Evolutionary conservation across 2,329 filamentous ascomycete genomes (phyloP).

Genomic region (Fusarium neocosmosporiellum): DNA sequence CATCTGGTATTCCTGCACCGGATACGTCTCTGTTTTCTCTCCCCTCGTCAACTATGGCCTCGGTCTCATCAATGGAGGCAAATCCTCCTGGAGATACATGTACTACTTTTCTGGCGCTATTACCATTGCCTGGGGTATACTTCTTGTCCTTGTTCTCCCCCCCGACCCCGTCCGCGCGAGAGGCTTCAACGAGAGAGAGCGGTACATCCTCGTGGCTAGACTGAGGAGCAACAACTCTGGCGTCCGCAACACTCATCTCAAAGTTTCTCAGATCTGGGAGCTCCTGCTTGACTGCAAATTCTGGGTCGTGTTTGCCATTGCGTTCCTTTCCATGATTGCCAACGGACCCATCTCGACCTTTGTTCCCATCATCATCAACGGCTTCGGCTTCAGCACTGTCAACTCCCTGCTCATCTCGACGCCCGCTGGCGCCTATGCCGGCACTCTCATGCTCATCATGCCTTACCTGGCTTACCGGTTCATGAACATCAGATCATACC

Average conservation of each 20-base stretch:
- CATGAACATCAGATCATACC: constrained; percentile 48
- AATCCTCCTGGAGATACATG: constrained; percentile 47
- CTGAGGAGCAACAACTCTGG: constrained; percentile 51
- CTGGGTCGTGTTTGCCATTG: constrained; percentile 54
- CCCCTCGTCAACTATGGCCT: constrained; percentile 61
- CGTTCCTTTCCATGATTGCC: constrained; percentile 53
- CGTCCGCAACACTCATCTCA: constrained; percentile 57
- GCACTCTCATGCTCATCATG: constrained; percentile 52
- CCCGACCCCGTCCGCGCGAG: constrained; percentile 53
- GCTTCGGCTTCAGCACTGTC: constrained; percentile 56
- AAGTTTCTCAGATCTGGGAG: constrained; percentile 55
- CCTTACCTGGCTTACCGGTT: constrained; percentile 55
- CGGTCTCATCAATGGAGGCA: constrained; percentile 53
- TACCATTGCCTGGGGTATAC: constrained; percentile 54
- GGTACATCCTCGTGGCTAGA: constrained; percentile 43
- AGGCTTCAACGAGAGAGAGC: constrained; percentile 41
- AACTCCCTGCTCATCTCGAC: constrained; percentile 54
- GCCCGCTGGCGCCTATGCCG: constrained; percentile 49
- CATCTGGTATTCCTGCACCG: constrained; percentile 56
- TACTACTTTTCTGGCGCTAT: constrained; percentile 47
- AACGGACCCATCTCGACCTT: constrained; percentile 59
- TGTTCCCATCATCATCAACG: constrained; percentile 57
- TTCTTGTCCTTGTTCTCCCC: constrained; percentile 53
- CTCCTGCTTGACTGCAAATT: constrained; percentile 48
- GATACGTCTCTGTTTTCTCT: constrained; percentile 57